A percentile compares a stretch with the other conserved stretches of the same genome.
phyloP scores from a whole-genome alignment of 208 protist genomes.

The Leishmania tropica region DNA sequence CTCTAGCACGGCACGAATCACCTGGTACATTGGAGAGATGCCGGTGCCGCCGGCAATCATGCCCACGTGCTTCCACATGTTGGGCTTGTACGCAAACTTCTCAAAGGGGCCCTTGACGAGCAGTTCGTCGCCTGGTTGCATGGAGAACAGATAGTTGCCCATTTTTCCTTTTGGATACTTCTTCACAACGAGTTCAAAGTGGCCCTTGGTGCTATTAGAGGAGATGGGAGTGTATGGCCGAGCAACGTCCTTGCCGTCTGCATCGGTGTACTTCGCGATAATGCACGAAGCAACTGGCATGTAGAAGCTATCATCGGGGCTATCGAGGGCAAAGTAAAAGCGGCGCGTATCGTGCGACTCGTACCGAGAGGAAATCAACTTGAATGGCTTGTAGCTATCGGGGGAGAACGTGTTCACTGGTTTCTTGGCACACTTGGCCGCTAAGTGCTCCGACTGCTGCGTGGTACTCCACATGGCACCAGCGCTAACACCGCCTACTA shows the following conservation, averaged over 20 bases:
- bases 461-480: conserved; percentile 37
- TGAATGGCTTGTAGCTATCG: conserved; percentile 75
- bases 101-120: conserved; percentile 91
- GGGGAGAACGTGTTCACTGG: conserved; percentile 63
- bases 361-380: conserved; percentile 84
- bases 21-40: conserved; percentile 93
- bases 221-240: conserved; percentile 91
- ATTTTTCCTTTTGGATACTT: conserved; percentile 92
- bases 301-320: conserved; percentile 46
- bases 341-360: conserved; percentile 86
- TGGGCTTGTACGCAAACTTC: conserved; percentile 88
- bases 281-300: conserved; percentile 83
- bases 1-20: conserved; percentile 73
- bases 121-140: conserved; percentile 91
- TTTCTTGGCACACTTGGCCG: conserved; percentile 46
- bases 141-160: conserved; percentile 87
- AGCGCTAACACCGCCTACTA: conserved; percentile 38
- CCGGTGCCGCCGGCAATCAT: conserved; percentile 93
- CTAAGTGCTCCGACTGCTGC: conserved; percentile 22
- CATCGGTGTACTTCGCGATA: conserved; percentile 75
- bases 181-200: conserved; percentile 87
- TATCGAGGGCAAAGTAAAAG: conserved; percentile 79
- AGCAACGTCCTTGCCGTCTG: conserved; percentile 83
- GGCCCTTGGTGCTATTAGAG: conserved; percentile 64
- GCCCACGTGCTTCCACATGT: conserved; percentile 88